Evolutionary conservation across 495 filamentous ascomycete species (phyloP).

Genomic region (Achaetomiella virescens): DNA sequence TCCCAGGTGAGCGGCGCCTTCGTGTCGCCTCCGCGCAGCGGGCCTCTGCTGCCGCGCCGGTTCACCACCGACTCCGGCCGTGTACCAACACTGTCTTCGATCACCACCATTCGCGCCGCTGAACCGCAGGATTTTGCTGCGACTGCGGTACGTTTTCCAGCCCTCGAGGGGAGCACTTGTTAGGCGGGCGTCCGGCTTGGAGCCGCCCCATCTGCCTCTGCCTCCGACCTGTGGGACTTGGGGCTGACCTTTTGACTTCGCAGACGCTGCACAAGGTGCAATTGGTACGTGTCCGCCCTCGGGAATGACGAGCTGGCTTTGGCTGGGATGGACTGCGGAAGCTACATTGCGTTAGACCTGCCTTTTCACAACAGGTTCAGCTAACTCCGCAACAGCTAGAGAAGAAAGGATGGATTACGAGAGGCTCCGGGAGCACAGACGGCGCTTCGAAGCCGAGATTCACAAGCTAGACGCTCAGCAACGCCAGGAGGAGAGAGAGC

Average conservation of each 20-base stretch:
- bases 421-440: slow-evolving; percentile 73
- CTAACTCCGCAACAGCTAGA: slow-evolving; percentile 59
- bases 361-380: slow-evolving; percentile 4
- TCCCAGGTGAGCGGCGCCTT: slow-evolving; percentile 59
- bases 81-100: slow-evolving; percentile 70
- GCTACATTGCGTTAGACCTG: not conserved
- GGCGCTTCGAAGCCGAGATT: slow-evolving; percentile 82
- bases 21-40: slow-evolving; percentile 61
- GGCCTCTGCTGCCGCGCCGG: slow-evolving; percentile 68
- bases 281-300: slow-evolving; percentile 41
- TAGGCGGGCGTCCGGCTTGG: not conserved
- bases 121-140: slow-evolving; percentile 41
- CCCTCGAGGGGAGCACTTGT: not conserved
- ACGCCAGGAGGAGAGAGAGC: slow-evolving; percentile 70
- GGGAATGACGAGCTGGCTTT: not conserved
- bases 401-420: slow-evolving; percentile 86
- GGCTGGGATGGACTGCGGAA: not conserved
- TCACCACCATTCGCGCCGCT: slow-evolving; percentile 43
- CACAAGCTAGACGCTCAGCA: slow-evolving; percentile 76
- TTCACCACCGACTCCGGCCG: slow-evolving; percentile 91
- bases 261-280: slow-evolving; percentile 54
- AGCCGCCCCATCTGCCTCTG: not conserved
- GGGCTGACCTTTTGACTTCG: slow-evolving; percentile 7
- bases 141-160: slow-evolving; percentile 34
- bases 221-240: not conserved